A percentile compares a stretch with the other conserved stretches of the same genome.
These are phyloP conservation scores for Curvularia eragrostidis DNA, from an alignment of 2,329 filamentous ascomycete species.

Conservation along the genomic window DNA sequence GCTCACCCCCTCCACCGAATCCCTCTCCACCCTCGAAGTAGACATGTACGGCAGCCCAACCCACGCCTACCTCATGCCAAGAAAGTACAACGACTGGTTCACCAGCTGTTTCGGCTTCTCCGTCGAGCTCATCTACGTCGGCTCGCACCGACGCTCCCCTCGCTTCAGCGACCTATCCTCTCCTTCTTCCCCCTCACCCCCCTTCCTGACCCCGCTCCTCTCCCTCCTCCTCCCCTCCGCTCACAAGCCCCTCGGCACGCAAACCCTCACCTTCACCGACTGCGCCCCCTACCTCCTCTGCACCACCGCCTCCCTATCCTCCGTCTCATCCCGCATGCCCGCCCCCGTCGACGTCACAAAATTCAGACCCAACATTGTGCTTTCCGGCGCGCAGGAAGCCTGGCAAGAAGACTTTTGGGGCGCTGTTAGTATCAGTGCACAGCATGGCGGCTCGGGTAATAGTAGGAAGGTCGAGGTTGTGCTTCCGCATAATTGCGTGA, in stretches of 20 bases:
- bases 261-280: conserved; percentile 71
- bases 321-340: too few species aligned
- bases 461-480: conserved; percentile 40
- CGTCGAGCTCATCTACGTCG: conserved; percentile 54
- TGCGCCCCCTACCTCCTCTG: conserved; percentile 77
- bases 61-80: conserved; percentile 53
- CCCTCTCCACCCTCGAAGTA: conserved; percentile 49
- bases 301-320: conserved; percentile 71
- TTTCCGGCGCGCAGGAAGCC: conserved; percentile 49
- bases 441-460: conserved; percentile 21
- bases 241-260: conserved; percentile 28
- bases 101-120: conserved; percentile 53
- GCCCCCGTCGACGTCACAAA: conserved; percentile 53
- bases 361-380: conserved; percentile 56
- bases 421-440: conserved; percentile 40
- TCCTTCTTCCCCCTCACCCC: neutral
- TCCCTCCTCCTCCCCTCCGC: conserved; percentile 18
- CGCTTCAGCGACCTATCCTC: conserved; percentile 42
- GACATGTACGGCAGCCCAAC: conserved; percentile 55
- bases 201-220: neutral
- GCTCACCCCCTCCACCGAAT: conserved; percentile 47
- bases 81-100: conserved; percentile 54
- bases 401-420: conserved; percentile 59
- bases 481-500: conserved; percentile 55
- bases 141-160: conserved; percentile 50